Evolutionary conservation across 2,329 filamentous ascomycete genomes (phyloP).

Genomic region (Leptoxyphium fumago): DNA sequence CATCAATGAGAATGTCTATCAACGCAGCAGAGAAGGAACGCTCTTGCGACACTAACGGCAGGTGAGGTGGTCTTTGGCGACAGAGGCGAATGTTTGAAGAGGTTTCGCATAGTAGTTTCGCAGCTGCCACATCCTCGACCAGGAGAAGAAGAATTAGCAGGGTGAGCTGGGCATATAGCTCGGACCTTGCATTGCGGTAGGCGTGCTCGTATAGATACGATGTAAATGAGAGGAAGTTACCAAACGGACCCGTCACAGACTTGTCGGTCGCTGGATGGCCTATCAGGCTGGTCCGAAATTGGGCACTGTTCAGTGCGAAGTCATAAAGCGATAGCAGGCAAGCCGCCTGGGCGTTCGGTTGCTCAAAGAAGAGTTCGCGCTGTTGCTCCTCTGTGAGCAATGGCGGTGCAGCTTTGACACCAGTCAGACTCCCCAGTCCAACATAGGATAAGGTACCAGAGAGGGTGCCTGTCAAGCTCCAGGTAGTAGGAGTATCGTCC

Average conservation of each 20-base stretch:
- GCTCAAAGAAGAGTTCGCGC: conserved; percentile 62
- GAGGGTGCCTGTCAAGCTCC: conserved; percentile 52
- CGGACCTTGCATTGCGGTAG: conserved; percentile 62
- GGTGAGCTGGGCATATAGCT: conserved; percentile 72
- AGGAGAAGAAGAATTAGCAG: conserved; percentile 75
- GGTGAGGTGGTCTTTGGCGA: conserved; percentile 72
- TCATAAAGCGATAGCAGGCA: conserved; percentile 79
- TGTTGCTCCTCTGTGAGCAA: conserved; percentile 63
- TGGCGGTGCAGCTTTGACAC: conserved; percentile 41
- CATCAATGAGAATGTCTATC: conserved; percentile 77
- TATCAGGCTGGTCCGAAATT: conserved; percentile 79
- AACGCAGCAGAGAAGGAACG: conserved; percentile 61
- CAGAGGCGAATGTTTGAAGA: conserved; percentile 65
- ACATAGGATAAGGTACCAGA: conserved; percentile 59
- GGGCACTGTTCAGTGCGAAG: conserved; percentile 85
- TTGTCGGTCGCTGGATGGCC: conserved; percentile 23
- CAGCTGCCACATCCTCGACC: conserved; percentile 68
- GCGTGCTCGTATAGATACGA: conserved; percentile 93
- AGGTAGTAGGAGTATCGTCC: conserved; percentile 80
- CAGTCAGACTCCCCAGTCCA: conserved; percentile 61
- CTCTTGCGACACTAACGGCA: conserved; percentile 56
- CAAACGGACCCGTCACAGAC: conserved; percentile 41
- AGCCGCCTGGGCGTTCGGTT: conserved; percentile 67
- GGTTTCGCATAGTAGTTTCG: conserved; percentile 72
- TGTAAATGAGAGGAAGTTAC: conserved; percentile 69